These are phyloP conservation scores for Cucumis cinereus DNA, from an alignment of 306 rosid species.

Conservation along the genomic window DNA sequence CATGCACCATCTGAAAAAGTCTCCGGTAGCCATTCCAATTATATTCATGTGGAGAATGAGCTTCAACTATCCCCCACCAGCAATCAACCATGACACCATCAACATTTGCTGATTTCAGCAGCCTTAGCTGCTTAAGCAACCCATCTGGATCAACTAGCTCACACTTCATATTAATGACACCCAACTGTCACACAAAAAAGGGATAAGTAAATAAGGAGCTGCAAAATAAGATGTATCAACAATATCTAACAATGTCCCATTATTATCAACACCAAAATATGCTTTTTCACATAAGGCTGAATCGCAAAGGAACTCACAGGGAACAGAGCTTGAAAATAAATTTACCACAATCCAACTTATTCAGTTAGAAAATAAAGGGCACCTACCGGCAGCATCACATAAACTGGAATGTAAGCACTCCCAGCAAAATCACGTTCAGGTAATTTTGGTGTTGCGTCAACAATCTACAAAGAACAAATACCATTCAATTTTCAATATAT, in stretches of 20 bases:
- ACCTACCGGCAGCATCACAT: slow-evolving; percentile 85
- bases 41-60: slow-evolving; percentile 87
- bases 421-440: slow-evolving; percentile 70
- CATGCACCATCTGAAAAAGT: slow-evolving; percentile 86
- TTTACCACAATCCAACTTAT: slow-evolving; percentile 8
- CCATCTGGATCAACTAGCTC: slow-evolving; percentile 92
- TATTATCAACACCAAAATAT: neutral
- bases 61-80: slow-evolving; percentile 99
- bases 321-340: slow-evolving; percentile 9
- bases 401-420: slow-evolving; percentile 74
- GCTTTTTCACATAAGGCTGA: neutral
- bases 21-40: slow-evolving; percentile 92
- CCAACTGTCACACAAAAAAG: slow-evolving; percentile 48
- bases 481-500: neutral
- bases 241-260: neutral
- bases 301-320: neutral
- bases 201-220: slow-evolving; percentile 5
- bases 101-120: slow-evolving; percentile 64
- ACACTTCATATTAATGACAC: slow-evolving; percentile 83
- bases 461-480: slow-evolving; percentile 37
- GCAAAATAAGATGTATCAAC: slow-evolving; percentile 11
- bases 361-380: slow-evolving; percentile 8
- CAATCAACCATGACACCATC: slow-evolving; percentile 91
- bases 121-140: slow-evolving; percentile 69
- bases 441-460: slow-evolving; percentile 33